phyloP scores from a whole-genome alignment of 2,329 filamentous ascomycete genomes.

The Pseudophaeomoniella oleicola region DNA sequence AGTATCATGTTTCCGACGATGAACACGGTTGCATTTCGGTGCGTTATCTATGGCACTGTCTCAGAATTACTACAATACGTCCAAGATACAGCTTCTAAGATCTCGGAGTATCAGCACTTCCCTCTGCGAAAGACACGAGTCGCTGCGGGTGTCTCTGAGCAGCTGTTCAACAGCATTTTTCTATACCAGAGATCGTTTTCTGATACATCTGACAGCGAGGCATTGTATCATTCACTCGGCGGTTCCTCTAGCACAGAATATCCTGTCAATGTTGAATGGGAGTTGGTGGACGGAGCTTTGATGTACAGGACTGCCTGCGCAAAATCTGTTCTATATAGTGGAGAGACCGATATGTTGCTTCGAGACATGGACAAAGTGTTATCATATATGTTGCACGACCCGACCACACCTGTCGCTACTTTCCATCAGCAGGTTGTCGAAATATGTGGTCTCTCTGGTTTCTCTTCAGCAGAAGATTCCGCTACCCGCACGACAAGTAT shows the following conservation, averaged over 20 bases:
- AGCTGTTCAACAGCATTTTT: constrained; percentile 51
- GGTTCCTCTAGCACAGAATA: constrained; percentile 62
- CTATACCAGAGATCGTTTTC: constrained; percentile 46
- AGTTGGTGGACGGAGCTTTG: constrained; percentile 40
- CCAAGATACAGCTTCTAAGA: constrained; percentile 52
- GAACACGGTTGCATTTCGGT: constrained; percentile 71
- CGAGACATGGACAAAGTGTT: constrained; percentile 46
- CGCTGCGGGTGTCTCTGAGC: constrained; percentile 27
- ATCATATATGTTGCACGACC: constrained; percentile 34
- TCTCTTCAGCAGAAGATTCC: constrained; percentile 4
- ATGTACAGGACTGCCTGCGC: constrained; percentile 63
- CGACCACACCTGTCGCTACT: constrained; percentile 37
- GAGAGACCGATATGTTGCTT: constrained; percentile 38
- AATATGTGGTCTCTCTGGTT: constrained; percentile 44
- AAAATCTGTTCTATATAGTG: constrained; percentile 33
- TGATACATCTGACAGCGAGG: constrained; percentile 8
- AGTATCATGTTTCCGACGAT: constrained; percentile 72
- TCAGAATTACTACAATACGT: constrained; percentile 54
- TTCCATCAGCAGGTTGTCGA: constrained; percentile 40
- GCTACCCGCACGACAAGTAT: not conserved
- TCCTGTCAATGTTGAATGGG: constrained; percentile 68
- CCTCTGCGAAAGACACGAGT: constrained; percentile 57
- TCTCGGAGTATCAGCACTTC: constrained; percentile 61
- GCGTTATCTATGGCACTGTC: constrained; percentile 54
- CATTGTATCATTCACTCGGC: constrained; percentile 47